Evolutionary conservation across 2,329 filamentous ascomycete genomes (phyloP).

Genomic region (Plenodomus biglobosus): DNA sequence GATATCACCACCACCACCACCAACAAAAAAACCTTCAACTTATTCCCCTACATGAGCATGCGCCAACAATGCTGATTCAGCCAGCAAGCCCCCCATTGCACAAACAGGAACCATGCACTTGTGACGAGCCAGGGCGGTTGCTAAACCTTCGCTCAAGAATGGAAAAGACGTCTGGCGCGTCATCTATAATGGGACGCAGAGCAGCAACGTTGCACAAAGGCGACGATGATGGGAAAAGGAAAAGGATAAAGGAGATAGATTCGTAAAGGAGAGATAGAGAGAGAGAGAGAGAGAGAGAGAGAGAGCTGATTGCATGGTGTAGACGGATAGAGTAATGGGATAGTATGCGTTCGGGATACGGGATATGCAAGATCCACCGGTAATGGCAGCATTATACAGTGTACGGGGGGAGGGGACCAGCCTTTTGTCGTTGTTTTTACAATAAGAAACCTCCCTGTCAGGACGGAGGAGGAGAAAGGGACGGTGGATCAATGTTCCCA

Average conservation of each 20-base stretch:
- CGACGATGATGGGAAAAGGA: background rate
- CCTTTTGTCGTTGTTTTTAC: background rate
- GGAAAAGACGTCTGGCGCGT: background rate
- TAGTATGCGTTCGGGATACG: background rate
- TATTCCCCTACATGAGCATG: no score
- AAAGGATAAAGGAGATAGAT: background rate
- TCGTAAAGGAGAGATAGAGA: no score
- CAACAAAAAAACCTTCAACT: no score
- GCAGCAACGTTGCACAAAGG: background rate
- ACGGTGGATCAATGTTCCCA: slow-evolving; percentile 2
- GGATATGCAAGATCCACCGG: background rate
- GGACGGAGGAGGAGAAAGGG: background rate
- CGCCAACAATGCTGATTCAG: background rate
- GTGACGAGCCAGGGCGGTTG: no score
- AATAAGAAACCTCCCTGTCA: background rate
- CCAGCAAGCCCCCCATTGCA: background rate
- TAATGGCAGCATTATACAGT: background rate
- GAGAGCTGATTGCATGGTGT: no score
- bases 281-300: background rate
- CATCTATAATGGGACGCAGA: background rate
- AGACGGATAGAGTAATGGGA: background rate
- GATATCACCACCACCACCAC: no score
- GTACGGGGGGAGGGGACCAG: slow-evolving; percentile 2
- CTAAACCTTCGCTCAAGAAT: no score
- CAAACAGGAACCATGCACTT: background rate